phyloP scores from a whole-genome alignment of 768 basidiomycete genomes.

The Xerocomellus chrysenteron region DNA sequence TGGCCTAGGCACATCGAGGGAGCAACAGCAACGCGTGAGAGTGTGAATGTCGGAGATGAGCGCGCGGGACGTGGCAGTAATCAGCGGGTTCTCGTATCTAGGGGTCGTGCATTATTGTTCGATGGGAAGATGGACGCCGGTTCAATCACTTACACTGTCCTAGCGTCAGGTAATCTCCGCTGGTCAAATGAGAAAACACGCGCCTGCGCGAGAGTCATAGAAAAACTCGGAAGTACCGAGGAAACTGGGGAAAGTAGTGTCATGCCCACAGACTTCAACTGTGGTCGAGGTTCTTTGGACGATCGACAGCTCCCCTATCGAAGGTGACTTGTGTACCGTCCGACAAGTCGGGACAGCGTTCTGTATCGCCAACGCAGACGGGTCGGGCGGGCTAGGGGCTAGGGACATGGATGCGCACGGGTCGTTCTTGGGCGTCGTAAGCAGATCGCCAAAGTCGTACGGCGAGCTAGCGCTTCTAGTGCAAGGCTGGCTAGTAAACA shows the following conservation, averaged over 20 bases:
- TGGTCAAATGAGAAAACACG: slow-evolving; percentile 27
- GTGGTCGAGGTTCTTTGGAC: slow-evolving; percentile 54
- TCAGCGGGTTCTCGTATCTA: slow-evolving; percentile 77
- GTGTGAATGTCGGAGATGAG: slow-evolving; percentile 71
- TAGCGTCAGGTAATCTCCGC: slow-evolving; percentile 7
- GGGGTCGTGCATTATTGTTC: slow-evolving; percentile 7
- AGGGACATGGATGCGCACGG: slow-evolving; percentile 6
- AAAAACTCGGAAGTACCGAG: slow-evolving; percentile 56
- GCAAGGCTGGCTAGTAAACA: neutral
- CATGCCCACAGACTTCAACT: slow-evolving; percentile 66
- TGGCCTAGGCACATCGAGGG: slow-evolving; percentile 68
- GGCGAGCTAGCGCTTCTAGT: neutral
- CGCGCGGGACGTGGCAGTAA: slow-evolving; percentile 72
- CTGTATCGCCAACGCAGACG: neutral
- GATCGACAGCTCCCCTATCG: slow-evolving; percentile 26
- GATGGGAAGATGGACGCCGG: neutral
- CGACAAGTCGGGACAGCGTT: neutral
- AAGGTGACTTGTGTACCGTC: slow-evolving; percentile 6
- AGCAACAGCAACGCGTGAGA: slow-evolving; percentile 57
- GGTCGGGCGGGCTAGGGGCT: neutral
- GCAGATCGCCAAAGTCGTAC: neutral
- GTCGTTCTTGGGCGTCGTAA: neutral
- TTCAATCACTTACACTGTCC: slow-evolving; percentile 28
- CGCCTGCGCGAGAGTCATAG: slow-evolving; percentile 72
- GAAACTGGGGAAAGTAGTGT: slow-evolving; percentile 42